Conservation (phyloP, 441 rosid genomes). For the Theobroma grandiflorum region DNA sequence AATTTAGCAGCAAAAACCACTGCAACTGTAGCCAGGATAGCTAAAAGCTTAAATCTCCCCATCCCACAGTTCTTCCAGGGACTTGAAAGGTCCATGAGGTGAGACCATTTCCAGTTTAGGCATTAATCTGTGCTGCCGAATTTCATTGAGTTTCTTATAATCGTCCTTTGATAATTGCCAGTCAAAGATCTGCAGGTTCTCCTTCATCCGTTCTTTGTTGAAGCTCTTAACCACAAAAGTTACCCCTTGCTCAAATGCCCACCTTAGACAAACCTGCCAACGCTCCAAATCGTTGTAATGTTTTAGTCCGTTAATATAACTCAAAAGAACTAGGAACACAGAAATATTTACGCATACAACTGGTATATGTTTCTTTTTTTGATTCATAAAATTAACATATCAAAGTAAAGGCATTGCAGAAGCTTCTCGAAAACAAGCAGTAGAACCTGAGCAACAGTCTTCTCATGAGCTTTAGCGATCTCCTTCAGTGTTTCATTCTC, state of each 20-base stretch:
- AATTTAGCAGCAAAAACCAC: neutral
- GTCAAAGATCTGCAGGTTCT: conserved; percentile 39
- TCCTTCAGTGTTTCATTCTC: conserved; percentile 32
- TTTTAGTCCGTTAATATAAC: neutral
- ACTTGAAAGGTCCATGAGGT: conserved; percentile 34
- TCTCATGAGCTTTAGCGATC: conserved; percentile 35
- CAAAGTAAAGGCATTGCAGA: neutral
- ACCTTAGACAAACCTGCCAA: conserved; percentile 41
- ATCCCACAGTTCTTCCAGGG: conserved; percentile 34
- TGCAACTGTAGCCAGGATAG: neutral
- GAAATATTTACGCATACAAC: neutral
- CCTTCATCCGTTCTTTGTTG: conserved; percentile 43
- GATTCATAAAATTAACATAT: neutral
- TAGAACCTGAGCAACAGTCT: conserved; percentile 46
- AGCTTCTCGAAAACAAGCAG: neutral
- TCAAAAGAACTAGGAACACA: neutral
- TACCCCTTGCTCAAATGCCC: conserved; percentile 38
- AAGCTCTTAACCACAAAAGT: conserved; percentile 40
- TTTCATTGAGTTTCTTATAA: conserved; percentile 30
- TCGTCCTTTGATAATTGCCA: conserved; percentile 35
- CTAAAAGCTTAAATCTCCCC: conserved; percentile 14
- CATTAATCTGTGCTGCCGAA: conserved; percentile 28
- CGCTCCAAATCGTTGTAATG: neutral
- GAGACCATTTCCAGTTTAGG: conserved; percentile 23
- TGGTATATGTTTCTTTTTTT: neutral